Evolutionary conservation across 176 grass and related monocot genomes (phyloP).

Genomic region (Musa itinerans): DNA sequence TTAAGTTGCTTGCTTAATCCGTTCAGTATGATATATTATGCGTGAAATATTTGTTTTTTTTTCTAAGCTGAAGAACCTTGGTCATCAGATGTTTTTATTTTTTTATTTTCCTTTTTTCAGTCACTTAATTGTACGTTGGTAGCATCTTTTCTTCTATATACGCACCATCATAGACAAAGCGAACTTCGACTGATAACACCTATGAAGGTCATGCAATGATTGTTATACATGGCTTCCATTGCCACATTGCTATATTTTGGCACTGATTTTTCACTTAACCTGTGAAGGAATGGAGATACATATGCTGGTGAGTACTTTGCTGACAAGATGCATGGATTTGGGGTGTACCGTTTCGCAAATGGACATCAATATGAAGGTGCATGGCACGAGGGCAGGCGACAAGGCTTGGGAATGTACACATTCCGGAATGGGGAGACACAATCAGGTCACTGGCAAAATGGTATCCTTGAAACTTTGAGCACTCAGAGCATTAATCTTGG

Average conservation of each 20-base stretch:
- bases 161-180: no score
- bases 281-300: conserved; percentile 84
- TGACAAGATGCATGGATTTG: conserved; percentile 98
- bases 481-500: conserved; percentile 59
- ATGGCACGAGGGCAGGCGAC: conserved; percentile 94
- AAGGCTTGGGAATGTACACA: conserved; percentile 97
- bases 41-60: background rate
- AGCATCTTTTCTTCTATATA: no score
- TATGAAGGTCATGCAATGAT: background rate
- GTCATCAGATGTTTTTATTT: background rate
- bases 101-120: background rate
- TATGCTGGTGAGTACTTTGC: conserved; percentile 95
- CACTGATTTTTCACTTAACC: background rate
- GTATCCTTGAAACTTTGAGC: conserved; percentile 69
- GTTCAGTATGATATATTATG: no score
- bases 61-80: background rate
- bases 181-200: background rate
- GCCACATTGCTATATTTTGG: background rate
- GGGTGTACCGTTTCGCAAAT: conserved; percentile 92
- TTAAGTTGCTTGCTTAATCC: no score
- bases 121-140: background rate
- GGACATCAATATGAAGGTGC: conserved; percentile 94
- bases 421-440: conserved; percentile 98
- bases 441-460: conserved; percentile 97
- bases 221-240: background rate